phyloP scores from a whole-genome alignment of 2,329 filamentous ascomycete species.

The Colletotrichum limetticola region DNA sequence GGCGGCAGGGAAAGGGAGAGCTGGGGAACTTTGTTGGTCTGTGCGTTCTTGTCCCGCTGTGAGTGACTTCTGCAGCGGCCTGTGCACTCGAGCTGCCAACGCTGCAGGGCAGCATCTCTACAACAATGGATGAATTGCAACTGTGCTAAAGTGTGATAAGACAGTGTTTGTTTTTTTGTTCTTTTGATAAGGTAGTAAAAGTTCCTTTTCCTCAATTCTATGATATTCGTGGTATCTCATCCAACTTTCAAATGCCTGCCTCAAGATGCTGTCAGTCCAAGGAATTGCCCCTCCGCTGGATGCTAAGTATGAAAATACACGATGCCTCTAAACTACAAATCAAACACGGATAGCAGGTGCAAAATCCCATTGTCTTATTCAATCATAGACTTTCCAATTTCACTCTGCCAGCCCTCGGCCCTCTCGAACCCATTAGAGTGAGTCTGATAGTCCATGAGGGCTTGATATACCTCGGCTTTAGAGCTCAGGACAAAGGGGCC shows the following conservation, averaged over 20 bases:
- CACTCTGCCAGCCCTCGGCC: constrained; percentile 81
- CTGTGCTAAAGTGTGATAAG: too few species aligned
- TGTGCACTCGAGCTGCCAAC: background rate
- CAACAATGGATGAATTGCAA: background rate
- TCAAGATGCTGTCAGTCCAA: background rate
- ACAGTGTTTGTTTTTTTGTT: background rate
- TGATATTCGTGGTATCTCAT: background rate
- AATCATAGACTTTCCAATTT: constrained; percentile 84
- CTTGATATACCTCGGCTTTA: constrained; percentile 79
- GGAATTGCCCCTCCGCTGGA: background rate
- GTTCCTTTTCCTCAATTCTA: background rate
- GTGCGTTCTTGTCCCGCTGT: background rate
- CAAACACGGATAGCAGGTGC: background rate
- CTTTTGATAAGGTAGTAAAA: background rate
- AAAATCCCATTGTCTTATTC: constrained; percentile 40
- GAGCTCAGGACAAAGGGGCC: constrained; percentile 84
- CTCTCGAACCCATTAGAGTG: constrained; percentile 83
- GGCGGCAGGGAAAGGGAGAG: constrained; percentile 6
- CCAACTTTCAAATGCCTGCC: background rate
- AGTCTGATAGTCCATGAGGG: constrained; percentile 79
- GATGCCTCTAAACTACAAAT: background rate
- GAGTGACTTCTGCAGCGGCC: background rate
- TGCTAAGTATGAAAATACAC: background rate
- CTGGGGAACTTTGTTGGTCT: background rate
- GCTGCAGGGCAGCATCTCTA: too few species aligned